Conservation (phyloP, 1,284 basidiomycete genomes). For the Calocybe gambosa region DNA sequence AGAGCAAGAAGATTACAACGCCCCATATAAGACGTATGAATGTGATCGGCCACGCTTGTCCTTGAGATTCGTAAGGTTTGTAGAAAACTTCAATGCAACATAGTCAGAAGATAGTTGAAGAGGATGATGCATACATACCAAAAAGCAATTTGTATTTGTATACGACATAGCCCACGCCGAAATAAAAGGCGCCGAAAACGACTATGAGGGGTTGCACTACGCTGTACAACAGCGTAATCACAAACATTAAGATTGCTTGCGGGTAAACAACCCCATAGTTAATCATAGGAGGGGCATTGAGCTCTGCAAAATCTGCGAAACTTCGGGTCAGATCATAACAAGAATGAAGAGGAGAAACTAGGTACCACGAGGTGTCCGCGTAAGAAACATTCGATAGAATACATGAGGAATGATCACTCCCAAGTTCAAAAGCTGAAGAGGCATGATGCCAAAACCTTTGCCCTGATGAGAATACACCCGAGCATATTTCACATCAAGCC, state of each 20-base stretch:
- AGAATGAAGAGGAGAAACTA: background rate
- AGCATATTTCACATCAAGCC: slow-evolving; percentile 3
- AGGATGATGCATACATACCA: slow-evolving; percentile 44
- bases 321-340: background rate
- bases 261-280: slow-evolving; percentile 93
- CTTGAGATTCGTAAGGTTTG: slow-evolving; percentile 89
- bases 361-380: slow-evolving; percentile 81
- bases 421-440: slow-evolving; percentile 86
- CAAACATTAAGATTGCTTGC: slow-evolving; percentile 92
- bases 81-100: slow-evolving; percentile 63
- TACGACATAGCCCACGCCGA: slow-evolving; percentile 88
- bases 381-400: slow-evolving; percentile 67
- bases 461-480: slow-evolving; percentile 6
- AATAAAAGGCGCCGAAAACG: slow-evolving; percentile 92
- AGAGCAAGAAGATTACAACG: slow-evolving; percentile 80
- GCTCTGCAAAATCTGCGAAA: slow-evolving; percentile 79
- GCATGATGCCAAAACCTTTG: slow-evolving; percentile 86
- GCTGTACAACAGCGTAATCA: slow-evolving; percentile 91
- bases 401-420: slow-evolving; percentile 77
- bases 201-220: slow-evolving; percentile 93
- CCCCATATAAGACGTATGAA: slow-evolving; percentile 86
- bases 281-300: slow-evolving; percentile 96
- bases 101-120: slow-evolving; percentile 5
- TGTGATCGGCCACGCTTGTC: slow-evolving; percentile 93
- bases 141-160: slow-evolving; percentile 98